Base-by-base conservation (phyloP, 345 rosid genomes). In the Gynandropsis gynandra region DNA sequence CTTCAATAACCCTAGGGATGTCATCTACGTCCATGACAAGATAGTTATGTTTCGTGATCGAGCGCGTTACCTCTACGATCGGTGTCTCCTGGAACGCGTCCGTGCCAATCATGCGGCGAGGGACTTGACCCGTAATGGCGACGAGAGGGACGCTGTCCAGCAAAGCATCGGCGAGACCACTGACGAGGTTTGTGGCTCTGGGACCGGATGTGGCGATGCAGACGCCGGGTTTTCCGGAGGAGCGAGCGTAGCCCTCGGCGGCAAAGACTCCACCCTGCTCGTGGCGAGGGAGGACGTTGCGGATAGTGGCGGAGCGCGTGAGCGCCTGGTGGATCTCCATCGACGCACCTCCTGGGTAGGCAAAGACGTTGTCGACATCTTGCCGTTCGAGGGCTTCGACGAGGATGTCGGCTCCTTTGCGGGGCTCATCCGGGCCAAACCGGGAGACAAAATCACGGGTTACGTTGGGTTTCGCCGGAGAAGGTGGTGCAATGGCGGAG, bases 201-300 rank as follows among this genome's bases (percentile, higher is more conserved):
- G 95, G 97, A 27, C 98, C 94, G 1, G 97, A 92, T 11, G 98
- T 92, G 14, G 99, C 97, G 37, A 92, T 88, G 52, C 97, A 92
- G 58, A 88, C 80, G 10, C 98, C 97, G 1, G 94, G 80, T n/a
- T 53, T 63, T 10, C 95, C 95, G 0, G 97, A 82, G 19, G 98
- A 67, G 14, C 94, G 86, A 1, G 97, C 90, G 59, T 92, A 92
- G 0, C 98, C 98, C 54, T 87, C 95, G 3, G 98, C 97, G 0
- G 97, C 97, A 29, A 92, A 92, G 43, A 92, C 57, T 9, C 97
- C 98, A 13, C 98, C 98, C 58, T 92, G 98, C 42, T 92, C 98
- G 56, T 92, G 98, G 12, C 98, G 86, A 0, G 98, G 98, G 16
- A 92, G 90, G 47, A 85, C 81, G 51, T 87, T 92, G 10, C 85